Evolutionary conservation across 495 filamentous ascomycete species (phyloP), one percentile per base, ranked within the genome.

Genomic region (Apiosordaria backusii): DNA sequence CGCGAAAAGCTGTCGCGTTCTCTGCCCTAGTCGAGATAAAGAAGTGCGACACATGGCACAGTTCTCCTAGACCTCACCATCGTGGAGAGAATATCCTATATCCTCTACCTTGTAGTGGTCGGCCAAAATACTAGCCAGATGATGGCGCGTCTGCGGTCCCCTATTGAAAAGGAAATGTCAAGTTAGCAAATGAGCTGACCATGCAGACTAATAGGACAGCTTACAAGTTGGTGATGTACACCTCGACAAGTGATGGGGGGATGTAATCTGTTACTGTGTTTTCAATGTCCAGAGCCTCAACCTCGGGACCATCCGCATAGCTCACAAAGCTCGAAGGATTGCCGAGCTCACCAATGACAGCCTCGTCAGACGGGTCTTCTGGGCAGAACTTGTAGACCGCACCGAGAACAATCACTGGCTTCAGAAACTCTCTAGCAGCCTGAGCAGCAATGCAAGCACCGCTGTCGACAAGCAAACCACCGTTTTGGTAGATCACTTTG

Each of bases 221-320:
- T 83, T 81, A 93, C 91, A 97, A 78, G 77, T 97, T 97, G 10
- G 93, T 96, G 68, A 97, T 89, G 73, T 97, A 97, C 45, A 95
- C 85, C 71, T 95, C 90, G 27, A 97, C 85, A 64, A 93, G 77
- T 64, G 94, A 90, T 7, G 90, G 85, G 2, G 89, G 88, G 13
- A 97, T 86, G 71, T 92, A 94, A 72, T 96, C 93, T 60, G 87
- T 90, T 22, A 93, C 71, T 10, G 91, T 91, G 76, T 93, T 95
- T 66, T 88, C 85, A 1, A 97, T 84, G 67, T 92, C 88, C 53
- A 95, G 84, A 70, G 87, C 85, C 7, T 91, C 87, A 58, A 95
- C 87, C 63, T 93, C 80, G 24, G 86, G 81, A 5, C 90, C 90
- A 60, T 96, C 88, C 54, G 89, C 85, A 71, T 88, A 96, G 40